Evolutionary conservation across 345 rosid species (phyloP), one percentile per base, ranked within the genome.

Genomic region (Camelina laxa): DNA sequence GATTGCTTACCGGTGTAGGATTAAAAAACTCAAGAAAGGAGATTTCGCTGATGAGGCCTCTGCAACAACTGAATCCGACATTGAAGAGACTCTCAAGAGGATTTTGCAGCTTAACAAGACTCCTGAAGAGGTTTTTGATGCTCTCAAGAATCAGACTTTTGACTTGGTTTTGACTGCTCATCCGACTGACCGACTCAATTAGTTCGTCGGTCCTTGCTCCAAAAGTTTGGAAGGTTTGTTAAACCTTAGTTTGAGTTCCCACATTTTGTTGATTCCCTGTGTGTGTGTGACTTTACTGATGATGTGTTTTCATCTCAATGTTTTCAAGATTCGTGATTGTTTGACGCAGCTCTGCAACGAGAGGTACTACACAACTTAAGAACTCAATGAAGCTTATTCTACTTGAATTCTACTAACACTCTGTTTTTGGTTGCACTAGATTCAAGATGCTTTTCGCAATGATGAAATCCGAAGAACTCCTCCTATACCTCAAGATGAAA

Each of bases 111-210:
- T 95, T 84, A 87, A 90, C 60, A 95, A 90, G 84, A 85, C 97
- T 6, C 99, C 98, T 21, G 87, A 86, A 79, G 88, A 95, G 75
- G 92, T 95, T 66, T 92, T 92, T 70, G 96, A 90, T 83, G 97
- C 99, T 67, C 71, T 95, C 74, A 95, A 92, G 87, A 95, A 95
- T 76, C 99, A 95, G 79, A 95, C 98, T 30, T 88, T 95, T 7
- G 99, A 92, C 69, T 84, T 95, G 75, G 99, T 95, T 77, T 82
- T 95, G 0, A 95, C 97, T n/a, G 99, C 99, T 45, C 99, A 95
- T 85, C 99, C 99, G 3, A n/a, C n/a, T n/a, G n/a, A n/a, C n/a
- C n/a, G n/a, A 95, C 99, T 67, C 99, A 95, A 81, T 92, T 97
- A 53, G 89, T 95, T 54, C 92, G 97, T 10, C 82, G 99, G 75